Evolutionary conservation across 345 rosid species (phyloP).

Genomic region (Ceriops zippeliana): DNA sequence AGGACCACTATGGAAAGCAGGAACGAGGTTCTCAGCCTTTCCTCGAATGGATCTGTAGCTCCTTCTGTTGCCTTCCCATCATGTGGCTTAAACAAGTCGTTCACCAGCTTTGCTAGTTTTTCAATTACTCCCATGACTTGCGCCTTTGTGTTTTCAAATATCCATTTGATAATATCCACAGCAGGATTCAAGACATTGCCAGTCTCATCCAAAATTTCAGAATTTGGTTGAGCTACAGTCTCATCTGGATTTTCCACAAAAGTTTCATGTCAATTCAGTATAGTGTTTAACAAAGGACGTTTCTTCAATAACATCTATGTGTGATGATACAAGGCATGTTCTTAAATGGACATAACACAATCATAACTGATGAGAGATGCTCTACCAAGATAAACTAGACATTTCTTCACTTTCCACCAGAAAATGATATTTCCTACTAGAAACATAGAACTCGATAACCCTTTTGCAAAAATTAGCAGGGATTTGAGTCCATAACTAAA

Average conservation of each 20-base stretch:
- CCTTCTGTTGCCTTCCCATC: slow-evolving; percentile 27
- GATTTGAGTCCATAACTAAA: neutral
- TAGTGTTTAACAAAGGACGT: neutral
- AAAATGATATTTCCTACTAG: neutral
- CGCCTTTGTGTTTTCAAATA: slow-evolving; percentile 45
- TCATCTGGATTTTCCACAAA: neutral
- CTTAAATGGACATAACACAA: too few relatives aligned
- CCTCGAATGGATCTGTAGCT: slow-evolving; percentile 38
- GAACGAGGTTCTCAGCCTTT: slow-evolving; percentile 64
- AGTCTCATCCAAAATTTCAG: slow-evolving; percentile 35
- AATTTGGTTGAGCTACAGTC: neutral
- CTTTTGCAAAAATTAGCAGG: neutral
- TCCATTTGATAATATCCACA: slow-evolving; percentile 37
- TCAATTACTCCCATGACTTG: slow-evolving; percentile 49
- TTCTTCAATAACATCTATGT: too few relatives aligned
- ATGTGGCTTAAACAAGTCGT: slow-evolving; percentile 43
- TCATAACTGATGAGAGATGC: too few relatives aligned
- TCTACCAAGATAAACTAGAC: too few relatives aligned
- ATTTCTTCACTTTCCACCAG: neutral
- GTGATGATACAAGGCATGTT: too few relatives aligned
- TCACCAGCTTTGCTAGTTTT: slow-evolving; percentile 44
- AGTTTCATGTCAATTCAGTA: neutral
- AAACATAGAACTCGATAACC: neutral
- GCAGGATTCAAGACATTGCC: slow-evolving; percentile 35
- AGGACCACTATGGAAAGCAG: slow-evolving; percentile 62